These are phyloP conservation scores for Starmerella roubikii DNA, from an alignment of 805 yeast species.

Conservation along the genomic window DNA sequence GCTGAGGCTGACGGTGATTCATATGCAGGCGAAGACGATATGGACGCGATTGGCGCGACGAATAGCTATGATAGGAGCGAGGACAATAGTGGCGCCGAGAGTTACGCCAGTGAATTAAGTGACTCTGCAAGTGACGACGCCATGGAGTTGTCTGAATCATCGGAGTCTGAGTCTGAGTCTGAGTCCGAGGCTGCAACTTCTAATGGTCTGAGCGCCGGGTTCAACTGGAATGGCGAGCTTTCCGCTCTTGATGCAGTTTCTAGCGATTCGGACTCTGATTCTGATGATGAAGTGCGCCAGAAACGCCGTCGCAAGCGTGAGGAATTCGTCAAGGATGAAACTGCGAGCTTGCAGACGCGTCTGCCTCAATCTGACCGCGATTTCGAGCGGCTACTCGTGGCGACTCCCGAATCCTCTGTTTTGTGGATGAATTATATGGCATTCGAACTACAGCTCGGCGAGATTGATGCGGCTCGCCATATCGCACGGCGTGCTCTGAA, in stretches of 20 bases:
- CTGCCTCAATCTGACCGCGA: constrained; percentile 87
- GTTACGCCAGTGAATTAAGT: background rate
- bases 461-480: constrained; percentile 86
- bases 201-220: constrained; percentile 66
- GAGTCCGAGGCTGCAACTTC: constrained; percentile 23
- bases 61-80: constrained; percentile 17
- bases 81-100: constrained; percentile 11
- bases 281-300: constrained; percentile 21
- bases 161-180: constrained; percentile 48
- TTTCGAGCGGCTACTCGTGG: constrained; percentile 80
- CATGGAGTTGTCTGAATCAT: constrained; percentile 18
- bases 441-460: constrained; percentile 88
- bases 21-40: constrained; percentile 22
- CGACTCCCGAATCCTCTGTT: constrained; percentile 86
- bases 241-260: constrained; percentile 31
- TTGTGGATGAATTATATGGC: constrained; percentile 98
- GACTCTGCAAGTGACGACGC: constrained; percentile 10
- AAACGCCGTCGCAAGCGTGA: constrained; percentile 34
- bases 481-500: constrained; percentile 85
- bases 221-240: constrained; percentile 84
- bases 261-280: constrained; percentile 42
- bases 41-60: constrained; percentile 17
- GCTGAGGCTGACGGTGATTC: constrained; percentile 23
- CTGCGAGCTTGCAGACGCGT: constrained; percentile 68
- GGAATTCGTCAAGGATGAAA: constrained; percentile 53